These are phyloP conservation scores for Antrodiella citrinella DNA, from an alignment of 768 basidiomycete species.

Conservation along the genomic window DNA sequence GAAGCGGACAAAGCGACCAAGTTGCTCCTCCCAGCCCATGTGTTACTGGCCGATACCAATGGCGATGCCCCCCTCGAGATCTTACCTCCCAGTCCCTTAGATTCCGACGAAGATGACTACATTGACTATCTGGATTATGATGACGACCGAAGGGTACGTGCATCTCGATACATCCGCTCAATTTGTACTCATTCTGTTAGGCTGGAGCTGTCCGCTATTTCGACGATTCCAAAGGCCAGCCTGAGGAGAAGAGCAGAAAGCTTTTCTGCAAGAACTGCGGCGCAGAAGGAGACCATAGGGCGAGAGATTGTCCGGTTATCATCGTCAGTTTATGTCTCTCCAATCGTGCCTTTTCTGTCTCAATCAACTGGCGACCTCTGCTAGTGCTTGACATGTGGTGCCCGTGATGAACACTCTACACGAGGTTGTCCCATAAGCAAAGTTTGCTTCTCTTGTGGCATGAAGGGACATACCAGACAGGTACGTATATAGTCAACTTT, in stretches of 20 bases:
- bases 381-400: constrained; percentile 78
- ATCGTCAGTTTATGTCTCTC: constrained; percentile 54
- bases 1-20: constrained; percentile 3
- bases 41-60: constrained; percentile 33
- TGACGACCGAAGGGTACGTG: constrained; percentile 43
- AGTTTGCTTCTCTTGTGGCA: constrained; percentile 71
- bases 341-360: no score
- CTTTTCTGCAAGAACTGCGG: constrained; percentile 74
- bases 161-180: neutral
- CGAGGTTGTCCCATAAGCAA: constrained; percentile 76
- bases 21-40: constrained; percentile 64
- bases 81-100: constrained; percentile 25
- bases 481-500: constrained; percentile 28
- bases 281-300: constrained; percentile 62
- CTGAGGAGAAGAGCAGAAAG: constrained; percentile 36
- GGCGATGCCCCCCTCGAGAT: constrained; percentile 36
- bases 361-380: no score
- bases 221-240: constrained; percentile 30
- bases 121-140: constrained; percentile 78
- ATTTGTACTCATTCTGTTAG: constrained; percentile 22
- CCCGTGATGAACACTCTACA: constrained; percentile 70
- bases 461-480: constrained; percentile 74
- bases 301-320: constrained; percentile 57
- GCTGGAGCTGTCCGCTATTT: constrained; percentile 57
- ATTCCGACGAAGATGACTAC: constrained; percentile 51